These are phyloP conservation scores for Lunasporangiospora selenospora DNA, from an alignment of 192 early-diverging fungal genomes.

Conservation along the genomic window DNA sequence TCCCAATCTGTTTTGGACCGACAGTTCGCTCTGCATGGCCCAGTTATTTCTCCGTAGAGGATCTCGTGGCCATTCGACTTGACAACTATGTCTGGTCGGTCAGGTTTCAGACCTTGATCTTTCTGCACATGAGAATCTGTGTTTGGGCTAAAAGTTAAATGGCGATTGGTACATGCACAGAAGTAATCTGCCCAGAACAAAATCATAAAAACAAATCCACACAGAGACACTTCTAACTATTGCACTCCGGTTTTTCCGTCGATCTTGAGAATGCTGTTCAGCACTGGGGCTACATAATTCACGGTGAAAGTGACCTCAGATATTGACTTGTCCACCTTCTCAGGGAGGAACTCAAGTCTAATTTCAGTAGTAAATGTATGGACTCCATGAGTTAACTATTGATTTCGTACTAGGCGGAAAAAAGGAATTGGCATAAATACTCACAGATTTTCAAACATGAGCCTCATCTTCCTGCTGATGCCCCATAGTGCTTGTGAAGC, in stretches of 20 bases:
- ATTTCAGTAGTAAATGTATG: not conserved
- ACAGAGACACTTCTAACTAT: constrained; percentile 6
- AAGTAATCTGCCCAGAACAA: not conserved
- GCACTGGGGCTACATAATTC: constrained; percentile 21
- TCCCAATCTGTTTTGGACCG: no score
- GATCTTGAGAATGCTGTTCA: constrained; percentile 21
- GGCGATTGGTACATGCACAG: no score
- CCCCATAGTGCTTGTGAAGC: constrained; percentile 7
- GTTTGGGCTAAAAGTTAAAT: constrained; percentile 11
- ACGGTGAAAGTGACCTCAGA: constrained; percentile 27
- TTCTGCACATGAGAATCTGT: constrained; percentile 19
- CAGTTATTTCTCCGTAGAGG: constrained; percentile 25
- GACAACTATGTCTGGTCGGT: constrained; percentile 26
- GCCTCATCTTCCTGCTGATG: constrained; percentile 11
- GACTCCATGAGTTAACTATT: not conserved
- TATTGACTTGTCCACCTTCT: constrained; percentile 11
- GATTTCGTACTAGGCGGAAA: not conserved
- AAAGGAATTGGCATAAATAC: constrained; percentile 3
- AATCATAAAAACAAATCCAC: constrained; percentile 1
- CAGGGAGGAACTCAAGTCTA: constrained; percentile 17
- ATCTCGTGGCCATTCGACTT: constrained; percentile 16
- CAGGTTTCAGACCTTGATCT: constrained; percentile 17
- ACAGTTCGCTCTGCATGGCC: constrained; percentile 9
- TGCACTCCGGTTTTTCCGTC: constrained; percentile 24
- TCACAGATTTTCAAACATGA: constrained; percentile 21